Evolutionary conservation across 169 alveolate genomes (phyloP).

Genomic region (Cryptosporidium meleagridis): DNA sequence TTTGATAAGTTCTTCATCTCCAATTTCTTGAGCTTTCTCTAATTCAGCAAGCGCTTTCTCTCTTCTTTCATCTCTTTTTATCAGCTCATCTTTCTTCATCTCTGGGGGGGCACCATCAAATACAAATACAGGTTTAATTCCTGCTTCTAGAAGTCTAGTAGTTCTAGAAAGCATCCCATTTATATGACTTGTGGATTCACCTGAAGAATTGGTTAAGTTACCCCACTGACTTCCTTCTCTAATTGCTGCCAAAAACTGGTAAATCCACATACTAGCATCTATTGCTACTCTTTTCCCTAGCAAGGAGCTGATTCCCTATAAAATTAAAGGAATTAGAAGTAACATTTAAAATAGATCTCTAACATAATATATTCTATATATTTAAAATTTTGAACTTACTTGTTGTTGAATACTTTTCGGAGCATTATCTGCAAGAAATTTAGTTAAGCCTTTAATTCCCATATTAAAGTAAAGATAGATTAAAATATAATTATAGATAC

Average conservation of each 20-base stretch:
- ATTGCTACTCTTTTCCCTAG: constrained; percentile 84
- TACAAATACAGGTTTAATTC: constrained; percentile 96
- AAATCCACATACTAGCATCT: constrained; percentile 89
- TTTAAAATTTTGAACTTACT: constrained; percentile 29
- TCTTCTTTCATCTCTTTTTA: constrained; percentile 87
- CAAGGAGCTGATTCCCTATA: constrained; percentile 60
- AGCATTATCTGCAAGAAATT: constrained; percentile 90
- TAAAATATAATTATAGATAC: not conserved
- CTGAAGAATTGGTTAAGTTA: constrained; percentile 50
- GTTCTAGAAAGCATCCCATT: constrained; percentile 90
- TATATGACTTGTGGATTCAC: constrained; percentile 87
- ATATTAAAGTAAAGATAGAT: constrained; percentile 50
- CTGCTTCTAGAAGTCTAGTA: constrained; percentile 89
- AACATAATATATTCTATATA: constrained; percentile 39
- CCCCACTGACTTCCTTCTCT: constrained; percentile 74
- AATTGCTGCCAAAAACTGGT: constrained; percentile 83
- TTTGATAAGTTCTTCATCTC: constrained; percentile 92
- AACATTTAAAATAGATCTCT: not conserved
- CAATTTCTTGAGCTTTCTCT: constrained; percentile 89
- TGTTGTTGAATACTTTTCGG: constrained; percentile 80
- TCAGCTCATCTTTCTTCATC: constrained; percentile 88
- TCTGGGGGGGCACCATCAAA: constrained; percentile 99
- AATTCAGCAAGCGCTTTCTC: constrained; percentile 89
- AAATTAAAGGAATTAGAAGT: constrained; percentile 3
- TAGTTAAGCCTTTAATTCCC: constrained; percentile 94